Evolutionary conservation across 495 filamentous ascomycete genomes (phyloP).

Genomic region (Neurospora tetraspora): DNA sequence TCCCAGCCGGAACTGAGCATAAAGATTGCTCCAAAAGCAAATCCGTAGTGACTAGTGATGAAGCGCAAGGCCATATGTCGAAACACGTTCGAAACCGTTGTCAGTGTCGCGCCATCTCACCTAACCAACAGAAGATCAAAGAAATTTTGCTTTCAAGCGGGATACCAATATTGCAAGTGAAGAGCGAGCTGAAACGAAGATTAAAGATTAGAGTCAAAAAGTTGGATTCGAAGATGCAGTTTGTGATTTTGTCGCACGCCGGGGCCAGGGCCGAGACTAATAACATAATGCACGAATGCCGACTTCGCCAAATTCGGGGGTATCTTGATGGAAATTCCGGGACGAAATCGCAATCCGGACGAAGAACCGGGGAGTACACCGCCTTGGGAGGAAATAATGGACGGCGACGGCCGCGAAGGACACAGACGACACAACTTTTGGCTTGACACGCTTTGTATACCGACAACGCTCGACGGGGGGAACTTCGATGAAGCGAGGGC

Average conservation of each 20-base stretch:
- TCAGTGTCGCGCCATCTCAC: slow-evolving; percentile 9
- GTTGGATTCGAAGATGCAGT: slow-evolving; percentile 11
- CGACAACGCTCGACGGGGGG: background rate
- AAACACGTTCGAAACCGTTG: slow-evolving; percentile 13
- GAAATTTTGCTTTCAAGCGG: slow-evolving; percentile 12
- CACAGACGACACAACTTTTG: slow-evolving; percentile 3
- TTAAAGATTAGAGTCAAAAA: slow-evolving; percentile 2
- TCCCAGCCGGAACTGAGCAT: slow-evolving; percentile 6
- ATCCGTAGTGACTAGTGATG: slow-evolving; percentile 12
- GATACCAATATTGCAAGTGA: slow-evolving; percentile 10
- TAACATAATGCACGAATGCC: slow-evolving; percentile 16
- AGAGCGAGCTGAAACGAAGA: background rate
- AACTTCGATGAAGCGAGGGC: background rate
- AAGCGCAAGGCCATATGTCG: slow-evolving; percentile 10
- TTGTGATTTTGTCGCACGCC: slow-evolving; percentile 13
- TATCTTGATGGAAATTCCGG: background rate
- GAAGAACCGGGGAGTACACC: background rate
- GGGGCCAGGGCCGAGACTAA: slow-evolving; percentile 8
- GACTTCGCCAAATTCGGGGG: slow-evolving; percentile 9
- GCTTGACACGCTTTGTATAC: slow-evolving; percentile 18
- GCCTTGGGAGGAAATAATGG: background rate
- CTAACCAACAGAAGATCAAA: slow-evolving; percentile 9
- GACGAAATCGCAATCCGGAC: background rate
- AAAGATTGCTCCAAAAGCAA: slow-evolving; percentile 9
- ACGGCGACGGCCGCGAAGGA: background rate